Conservation (phyloP, 345 rosid species). For the thale cress (Arabidopsis thaliana) region TAIR10.1 NC_003074.8:17244001-17244500, state of each 20-base stretch:
- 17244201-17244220: background rate
- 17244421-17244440: too few relatives aligned
- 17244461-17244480: too few relatives aligned
- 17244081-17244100: slow-evolving; percentile 9
- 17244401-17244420: too few relatives aligned
- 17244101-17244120: background rate
- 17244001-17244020: slow-evolving; percentile 20
- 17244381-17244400: too few relatives aligned
- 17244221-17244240: background rate
- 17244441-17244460: too few relatives aligned
- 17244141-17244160: background rate
- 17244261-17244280: too few relatives aligned
- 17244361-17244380: too few relatives aligned
- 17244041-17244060: background rate
- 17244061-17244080: background rate
- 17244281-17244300: too few relatives aligned
- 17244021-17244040: slow-evolving; percentile 30
- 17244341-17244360: too few relatives aligned
- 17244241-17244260: background rate
- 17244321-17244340: too few relatives aligned
- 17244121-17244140: background rate
- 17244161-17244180: slow-evolving; percentile 18
- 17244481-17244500: too few relatives aligned
- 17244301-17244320: too few relatives aligned
- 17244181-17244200: slow-evolving; percentile 7